phyloP scores from a whole-genome alignment of 106 monocot genomes.

The Apostasia shenzhenica region DNA sequence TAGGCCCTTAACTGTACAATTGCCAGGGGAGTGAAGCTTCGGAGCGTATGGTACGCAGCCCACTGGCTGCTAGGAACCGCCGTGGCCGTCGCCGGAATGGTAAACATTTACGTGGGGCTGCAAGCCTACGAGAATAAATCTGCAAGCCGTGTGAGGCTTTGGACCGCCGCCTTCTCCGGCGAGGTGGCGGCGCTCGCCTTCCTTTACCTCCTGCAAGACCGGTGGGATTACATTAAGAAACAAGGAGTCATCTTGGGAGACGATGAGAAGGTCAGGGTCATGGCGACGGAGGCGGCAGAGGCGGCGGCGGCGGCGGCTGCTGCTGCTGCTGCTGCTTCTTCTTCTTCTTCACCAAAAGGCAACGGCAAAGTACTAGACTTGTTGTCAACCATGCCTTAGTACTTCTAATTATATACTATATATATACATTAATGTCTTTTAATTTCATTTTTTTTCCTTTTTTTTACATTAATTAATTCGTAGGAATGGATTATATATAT shows the following conservation, averaged over 20 bases:
- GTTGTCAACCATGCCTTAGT: too few species aligned
- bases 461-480: too few species aligned
- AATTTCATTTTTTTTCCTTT: too few species aligned
- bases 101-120: slow-evolving; percentile 57
- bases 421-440: too few species aligned
- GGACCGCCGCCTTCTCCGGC: slow-evolving; percentile 44
- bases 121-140: slow-evolving; percentile 48
- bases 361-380: too few species aligned
- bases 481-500: too few species aligned
- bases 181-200: slow-evolving; percentile 45
- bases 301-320: too few species aligned
- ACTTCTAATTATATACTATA: too few species aligned
- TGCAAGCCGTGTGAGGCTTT: slow-evolving; percentile 30
- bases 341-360: too few species aligned
- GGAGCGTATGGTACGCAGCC: slow-evolving; percentile 53
- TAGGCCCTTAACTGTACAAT: too few species aligned
- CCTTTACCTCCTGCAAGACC: slow-evolving; percentile 53
- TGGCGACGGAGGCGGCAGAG: too few species aligned
- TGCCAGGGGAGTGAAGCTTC: slow-evolving; percentile 35
- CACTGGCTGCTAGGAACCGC: slow-evolving; percentile 62
- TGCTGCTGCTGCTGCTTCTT: too few species aligned
- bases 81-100: slow-evolving; percentile 34
- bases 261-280: not conserved
- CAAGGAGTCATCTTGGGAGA: slow-evolving; percentile 29
- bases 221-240: slow-evolving; percentile 48